Evolutionary conservation across 163 green algal genomes (phyloP), one percentile per base, ranked within the genome.

Genomic region (Volvox carteri): DNA sequence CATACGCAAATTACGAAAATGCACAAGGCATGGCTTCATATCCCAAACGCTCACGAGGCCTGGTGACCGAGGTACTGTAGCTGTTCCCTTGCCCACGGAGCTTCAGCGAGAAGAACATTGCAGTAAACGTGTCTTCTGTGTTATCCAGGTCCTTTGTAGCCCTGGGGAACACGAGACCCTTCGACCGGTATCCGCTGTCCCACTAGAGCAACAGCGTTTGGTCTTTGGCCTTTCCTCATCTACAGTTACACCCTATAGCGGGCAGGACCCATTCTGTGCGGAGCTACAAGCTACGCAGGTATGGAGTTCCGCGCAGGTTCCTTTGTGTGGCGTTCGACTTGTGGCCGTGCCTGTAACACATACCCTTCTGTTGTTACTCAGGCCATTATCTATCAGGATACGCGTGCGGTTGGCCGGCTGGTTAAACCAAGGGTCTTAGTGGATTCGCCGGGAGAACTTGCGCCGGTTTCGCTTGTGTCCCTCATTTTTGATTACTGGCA

Each of bases 401-500:
- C 28, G 21, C 44, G 60, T n/a, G 79, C 79, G 1, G n/a, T 86
- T 37, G 79, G 79, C 16, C 42, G 79, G 11, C 33, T 86, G 0
- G 62, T 78, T 28, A 65, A 58, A 25, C 79, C 79, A 25, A 41
- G 79, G 3, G 78, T 86, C 18, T 42, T 86, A n/a, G 39, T 86
- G 28, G 78, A 86, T 65, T 50, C 58, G 44, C 73, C 73, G 44
- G 42, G 44, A 62, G 73, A 80, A 46, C 73, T 80, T 42, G 42
- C 73, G 9, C 73, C 73, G 73, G 42, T 65, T 80, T 50, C 73
- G 73, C 73, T 62, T 80, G 81, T 78, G 1, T 79, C 65, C 23
- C 81, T 87, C 33, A 44, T 79, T 23, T 87, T 41, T 46, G 81
- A 87, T 23, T 87, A 42, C 44, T 87, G 81, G 81, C 81, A 87